Percentiles rank a stretch among this genome's conserved stretches.
phyloP scores from a whole-genome alignment of 1,284 basidiomycete genomes.

The Ganoderma lingzhi region DNA sequence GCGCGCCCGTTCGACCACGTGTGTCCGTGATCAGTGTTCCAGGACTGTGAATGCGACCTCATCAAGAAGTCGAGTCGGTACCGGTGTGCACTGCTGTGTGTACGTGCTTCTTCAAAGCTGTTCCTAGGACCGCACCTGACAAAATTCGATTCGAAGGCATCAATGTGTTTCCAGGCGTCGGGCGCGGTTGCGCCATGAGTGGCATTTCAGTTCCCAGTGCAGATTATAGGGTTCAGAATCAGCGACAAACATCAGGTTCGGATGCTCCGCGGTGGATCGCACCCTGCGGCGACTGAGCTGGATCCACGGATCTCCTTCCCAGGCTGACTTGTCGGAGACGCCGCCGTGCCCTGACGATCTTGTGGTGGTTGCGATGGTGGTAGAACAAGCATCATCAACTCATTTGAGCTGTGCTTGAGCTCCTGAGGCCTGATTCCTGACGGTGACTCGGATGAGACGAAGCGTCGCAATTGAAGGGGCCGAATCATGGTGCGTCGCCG shows the following conservation, averaged over 20 bases:
- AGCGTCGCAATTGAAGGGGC: no score
- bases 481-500: no score
- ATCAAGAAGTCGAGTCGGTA: background rate
- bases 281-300: background rate
- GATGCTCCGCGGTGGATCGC: background rate
- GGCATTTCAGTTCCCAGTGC: background rate
- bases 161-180: background rate
- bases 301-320: no score
- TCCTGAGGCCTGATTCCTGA: no score
- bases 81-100: background rate
- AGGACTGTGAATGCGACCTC: background rate
- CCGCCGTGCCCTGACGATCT: no score
- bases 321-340: no score
- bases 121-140: background rate
- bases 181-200: background rate
- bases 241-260: background rate
- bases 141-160: background rate
- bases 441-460: no score
- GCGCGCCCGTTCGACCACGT: background rate
- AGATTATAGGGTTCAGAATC: background rate
- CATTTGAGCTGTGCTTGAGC: no score
- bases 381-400: no score
- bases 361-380: no score
- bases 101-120: background rate
- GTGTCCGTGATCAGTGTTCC: background rate